Percentiles rank a stretch among this genome's conserved stretches.
These are phyloP conservation scores for Lolium multiflorum DNA, from an alignment of 176 grass and related monocot species.

Conservation along the genomic window DNA sequence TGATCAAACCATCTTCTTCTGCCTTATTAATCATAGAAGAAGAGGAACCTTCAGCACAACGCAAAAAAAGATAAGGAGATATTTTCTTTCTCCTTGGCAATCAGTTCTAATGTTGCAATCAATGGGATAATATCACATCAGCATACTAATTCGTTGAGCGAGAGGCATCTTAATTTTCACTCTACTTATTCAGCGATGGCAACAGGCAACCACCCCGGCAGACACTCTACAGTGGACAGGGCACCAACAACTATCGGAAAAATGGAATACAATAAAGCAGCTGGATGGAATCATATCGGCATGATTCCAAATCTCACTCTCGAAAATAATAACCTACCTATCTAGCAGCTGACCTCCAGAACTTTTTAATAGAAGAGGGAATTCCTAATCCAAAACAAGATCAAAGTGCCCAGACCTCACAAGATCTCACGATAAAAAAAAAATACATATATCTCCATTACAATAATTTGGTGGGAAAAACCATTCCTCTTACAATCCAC, in stretches of 20 bases:
- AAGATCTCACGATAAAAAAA: not conserved
- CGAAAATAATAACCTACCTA: not conserved
- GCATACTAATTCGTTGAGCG: too few species aligned
- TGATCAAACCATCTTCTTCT: too few species aligned
- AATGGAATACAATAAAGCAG: not conserved
- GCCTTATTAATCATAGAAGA: too few species aligned
- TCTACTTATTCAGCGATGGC: not conserved
- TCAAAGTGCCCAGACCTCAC: not conserved
- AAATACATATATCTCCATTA: not conserved
- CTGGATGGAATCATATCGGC: not conserved
- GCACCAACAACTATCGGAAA: not conserved
- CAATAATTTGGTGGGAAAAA: not conserved
- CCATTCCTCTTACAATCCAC: not conserved
- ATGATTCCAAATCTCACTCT: not conserved
- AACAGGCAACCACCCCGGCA: not conserved
- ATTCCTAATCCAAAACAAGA: not conserved
- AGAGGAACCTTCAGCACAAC: too few species aligned
- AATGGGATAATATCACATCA: too few species aligned
- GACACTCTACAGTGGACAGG: not conserved
- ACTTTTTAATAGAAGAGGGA: not conserved
- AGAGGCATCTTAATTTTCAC: too few species aligned
- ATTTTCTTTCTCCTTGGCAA: too few species aligned
- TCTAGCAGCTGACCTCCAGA: not conserved
- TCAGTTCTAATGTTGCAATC: too few species aligned
- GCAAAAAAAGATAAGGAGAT: too few species aligned